Base-by-base conservation (phyloP, 2,329 filamentous ascomycete species). In the Colletotrichum truncatum region DNA sequence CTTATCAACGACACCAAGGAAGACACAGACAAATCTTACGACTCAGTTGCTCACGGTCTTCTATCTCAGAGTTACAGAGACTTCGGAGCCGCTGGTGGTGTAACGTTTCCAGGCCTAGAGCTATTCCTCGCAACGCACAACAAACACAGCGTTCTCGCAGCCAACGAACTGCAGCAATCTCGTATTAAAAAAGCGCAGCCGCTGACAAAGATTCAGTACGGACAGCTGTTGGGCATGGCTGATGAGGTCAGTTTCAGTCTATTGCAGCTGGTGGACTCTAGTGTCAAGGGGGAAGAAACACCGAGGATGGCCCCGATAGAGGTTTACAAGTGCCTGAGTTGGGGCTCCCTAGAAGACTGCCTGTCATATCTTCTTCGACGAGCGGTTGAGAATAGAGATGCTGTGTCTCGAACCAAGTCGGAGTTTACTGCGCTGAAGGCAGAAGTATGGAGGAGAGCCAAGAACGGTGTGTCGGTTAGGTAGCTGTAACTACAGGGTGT, bases 71-170 rank as follows among this genome's bases (percentile, higher is more conserved):
- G 84, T 61, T 94, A 91, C 83, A 84, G 82, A 32, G 73, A 79
- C 2, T 52, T 62, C 25, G 18, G 48, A 8, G 21, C 12, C 12
- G 72, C 67, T 8, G 55, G 26, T 0, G 77, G 68, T 77, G 78
- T 58, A 53, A 91, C 89, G 72, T 90, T 90, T 0, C 75, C 76
- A 2, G 83, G 36, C 6, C 48, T 89, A 9, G 83, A 83, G 70
- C 72, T 97, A 16, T 88, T 97, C 23, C 83, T 97, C n/a, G 94
- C 93, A 10, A 92, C 91, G 2, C 94, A 97, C 80, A 97, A 97
- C 74, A 86, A 52, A 30, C 48, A 38, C 0, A 52, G 48, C 16
- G 48, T 52, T 0, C 30, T 87, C 49, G 85, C 86, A 38, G 92
- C 91, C 4, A 90, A 97, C 10, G 79, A 83, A 18, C 82, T 80